Conservation (phyloP, 139 green algal species). For the Asterochloris sp. region DNA sequence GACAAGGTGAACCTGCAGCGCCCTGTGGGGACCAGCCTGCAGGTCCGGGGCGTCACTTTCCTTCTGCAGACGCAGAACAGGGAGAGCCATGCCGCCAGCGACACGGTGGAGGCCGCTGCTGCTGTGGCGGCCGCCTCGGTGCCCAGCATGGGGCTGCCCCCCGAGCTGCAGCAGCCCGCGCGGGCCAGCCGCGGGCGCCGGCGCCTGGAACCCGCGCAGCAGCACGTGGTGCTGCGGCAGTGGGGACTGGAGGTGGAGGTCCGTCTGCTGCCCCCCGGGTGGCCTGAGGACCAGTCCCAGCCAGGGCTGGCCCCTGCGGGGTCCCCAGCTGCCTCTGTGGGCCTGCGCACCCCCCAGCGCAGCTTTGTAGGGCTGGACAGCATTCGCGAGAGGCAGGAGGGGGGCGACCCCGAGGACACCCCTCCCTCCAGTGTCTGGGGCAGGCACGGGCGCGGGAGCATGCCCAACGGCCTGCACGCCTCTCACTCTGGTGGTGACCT, state of each 20-base stretch:
- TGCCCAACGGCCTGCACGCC: no score
- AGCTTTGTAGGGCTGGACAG: conserved; percentile 1
- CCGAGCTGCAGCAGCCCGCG: no score
- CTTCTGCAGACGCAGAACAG: not conserved
- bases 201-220: no score
- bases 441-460: not conserved
- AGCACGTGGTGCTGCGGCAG: conserved; percentile 36
- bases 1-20: conserved; percentile 8
- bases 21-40: conserved; percentile 21
- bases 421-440: not conserved
- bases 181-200: no score
- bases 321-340: no score
- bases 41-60: conserved; percentile 31
- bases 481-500: no score
- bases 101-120: not conserved
- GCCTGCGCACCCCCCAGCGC: not conserved
- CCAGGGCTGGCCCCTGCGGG: no score
- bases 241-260: conserved; percentile 37
- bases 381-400: conserved; percentile 13
- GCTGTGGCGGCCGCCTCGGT: no score
- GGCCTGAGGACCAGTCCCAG: not conserved
- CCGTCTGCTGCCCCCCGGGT: conserved; percentile 31
- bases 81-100: not conserved
- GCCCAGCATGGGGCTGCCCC: no score
- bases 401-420: not conserved